phyloP scores from a whole-genome alignment of 768 basidiomycete genomes.

The Termitomyces sp. region DNA sequence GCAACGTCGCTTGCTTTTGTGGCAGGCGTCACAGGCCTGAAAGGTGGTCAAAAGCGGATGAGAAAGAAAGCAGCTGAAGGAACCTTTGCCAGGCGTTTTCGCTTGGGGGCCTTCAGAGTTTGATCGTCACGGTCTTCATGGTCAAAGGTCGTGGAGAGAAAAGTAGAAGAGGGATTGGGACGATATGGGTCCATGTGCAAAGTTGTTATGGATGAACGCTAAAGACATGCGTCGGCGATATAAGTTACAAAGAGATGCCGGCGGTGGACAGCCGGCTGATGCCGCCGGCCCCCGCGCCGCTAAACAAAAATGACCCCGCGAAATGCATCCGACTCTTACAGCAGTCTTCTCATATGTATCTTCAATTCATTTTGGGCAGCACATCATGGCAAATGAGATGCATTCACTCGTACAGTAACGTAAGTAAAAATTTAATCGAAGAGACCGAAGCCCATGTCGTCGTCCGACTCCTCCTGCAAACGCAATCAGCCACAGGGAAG shows the following conservation, averaged over 20 bases:
- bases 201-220: slow-evolving; percentile 16
- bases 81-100: slow-evolving; percentile 53
- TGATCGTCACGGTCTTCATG: slow-evolving; percentile 27
- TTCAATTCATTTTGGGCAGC: background rate
- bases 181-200: slow-evolving; percentile 34
- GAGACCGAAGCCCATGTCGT: slow-evolving; percentile 99
- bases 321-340: background rate
- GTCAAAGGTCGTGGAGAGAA: slow-evolving; percentile 18
- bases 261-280: slow-evolving; percentile 22
- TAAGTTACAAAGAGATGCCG: slow-evolving; percentile 23
- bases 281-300: slow-evolving; percentile 16
- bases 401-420: slow-evolving; percentile 9
- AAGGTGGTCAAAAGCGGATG: slow-evolving; percentile 10
- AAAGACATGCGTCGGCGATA: slow-evolving; percentile 19
- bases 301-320: background rate
- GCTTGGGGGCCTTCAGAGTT: slow-evolving; percentile 45
- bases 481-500: slow-evolving; percentile 2
- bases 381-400: background rate
- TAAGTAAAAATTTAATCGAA: slow-evolving; percentile 64
- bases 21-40: slow-evolving; percentile 76
- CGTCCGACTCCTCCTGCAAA: slow-evolving; percentile 85
- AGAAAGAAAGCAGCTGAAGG: background rate
- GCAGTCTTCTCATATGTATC: background rate
- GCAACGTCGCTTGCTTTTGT: slow-evolving; percentile 80
- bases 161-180: slow-evolving; percentile 18